These are phyloP conservation scores for Backusella liffmaniae DNA, from an alignment of 192 early-diverging fungal species.

Conservation along the genomic window DNA sequence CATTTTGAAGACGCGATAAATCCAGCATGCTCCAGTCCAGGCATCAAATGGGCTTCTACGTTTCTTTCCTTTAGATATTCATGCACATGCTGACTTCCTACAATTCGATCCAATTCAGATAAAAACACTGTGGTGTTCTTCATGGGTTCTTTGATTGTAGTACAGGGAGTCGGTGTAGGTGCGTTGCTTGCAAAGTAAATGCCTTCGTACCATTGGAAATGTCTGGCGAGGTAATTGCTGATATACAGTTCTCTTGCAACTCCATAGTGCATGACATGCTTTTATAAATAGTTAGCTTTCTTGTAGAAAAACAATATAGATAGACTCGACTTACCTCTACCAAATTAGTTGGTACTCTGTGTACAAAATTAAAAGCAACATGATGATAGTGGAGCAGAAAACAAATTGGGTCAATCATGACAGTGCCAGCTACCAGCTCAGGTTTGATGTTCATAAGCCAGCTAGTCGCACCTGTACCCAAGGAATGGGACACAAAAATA, in stretches of 20 bases:
- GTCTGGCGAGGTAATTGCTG: conserved; percentile 54
- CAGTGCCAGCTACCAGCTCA: conserved; percentile 47
- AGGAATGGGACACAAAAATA: conserved; percentile 63
- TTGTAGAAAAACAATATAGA: neutral
- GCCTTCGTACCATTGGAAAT: conserved; percentile 51
- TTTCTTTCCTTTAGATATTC: conserved; percentile 38
- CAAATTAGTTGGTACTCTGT: conserved; percentile 37
- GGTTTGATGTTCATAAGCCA: conserved; percentile 57
- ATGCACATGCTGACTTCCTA: conserved; percentile 34
- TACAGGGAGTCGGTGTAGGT: neutral
- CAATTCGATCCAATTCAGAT: conserved; percentile 45
- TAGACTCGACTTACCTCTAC: conserved; percentile 25
- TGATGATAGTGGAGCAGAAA: conserved; percentile 62
- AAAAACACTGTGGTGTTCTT: conserved; percentile 37
- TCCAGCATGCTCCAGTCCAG: conserved; percentile 44
- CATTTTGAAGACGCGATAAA: conserved; percentile 36
- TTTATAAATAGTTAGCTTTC: conserved; percentile 11
- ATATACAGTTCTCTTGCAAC: conserved; percentile 62
- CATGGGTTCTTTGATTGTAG: conserved; percentile 6
- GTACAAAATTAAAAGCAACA: conserved; percentile 63
- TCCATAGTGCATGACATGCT: conserved; percentile 58
- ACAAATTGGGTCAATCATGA: conserved; percentile 67
- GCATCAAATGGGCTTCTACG: conserved; percentile 44
- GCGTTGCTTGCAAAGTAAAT: conserved; percentile 31
- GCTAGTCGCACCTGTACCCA: conserved; percentile 58